Percentiles rank a stretch among this genome's conserved stretches.
These are phyloP conservation scores for Dissophora ornata DNA, from an alignment of 192 early-diverging fungal genomes.

Conservation along the genomic window DNA sequence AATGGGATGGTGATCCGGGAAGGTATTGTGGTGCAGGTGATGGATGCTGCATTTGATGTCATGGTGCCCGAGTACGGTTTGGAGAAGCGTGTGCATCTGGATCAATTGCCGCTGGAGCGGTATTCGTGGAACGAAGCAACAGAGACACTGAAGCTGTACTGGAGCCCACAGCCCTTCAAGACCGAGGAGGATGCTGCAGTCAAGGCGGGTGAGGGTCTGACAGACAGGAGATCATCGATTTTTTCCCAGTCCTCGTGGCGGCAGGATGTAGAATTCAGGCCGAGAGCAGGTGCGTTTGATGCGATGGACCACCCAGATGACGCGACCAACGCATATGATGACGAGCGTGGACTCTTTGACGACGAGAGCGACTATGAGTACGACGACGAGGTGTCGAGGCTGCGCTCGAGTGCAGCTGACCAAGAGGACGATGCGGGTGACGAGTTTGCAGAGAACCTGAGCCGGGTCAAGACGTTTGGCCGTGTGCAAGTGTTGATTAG, in stretches of 20 bases:
- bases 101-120: constrained; percentile 61
- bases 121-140: constrained; percentile 51
- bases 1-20: constrained; percentile 63
- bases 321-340: constrained; percentile 56
- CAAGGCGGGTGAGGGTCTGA: constrained; percentile 23
- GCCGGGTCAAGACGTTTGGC: constrained; percentile 58
- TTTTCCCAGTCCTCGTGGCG: not conserved
- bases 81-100: constrained; percentile 74
- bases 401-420: constrained; percentile 16
- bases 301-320: constrained; percentile 53
- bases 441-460: constrained; percentile 35
- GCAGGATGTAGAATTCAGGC: not conserved
- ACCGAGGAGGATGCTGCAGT: constrained; percentile 25
- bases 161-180: constrained; percentile 60
- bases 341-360: constrained; percentile 62
- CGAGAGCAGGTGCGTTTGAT: constrained; percentile 16
- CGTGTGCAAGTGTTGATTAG: constrained; percentile 60
- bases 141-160: constrained; percentile 58
- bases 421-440: constrained; percentile 44
- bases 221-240: constrained; percentile 14
- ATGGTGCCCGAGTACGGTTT: constrained; percentile 74
- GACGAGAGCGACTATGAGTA: constrained; percentile 62
- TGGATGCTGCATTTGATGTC: constrained; percentile 78
- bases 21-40: constrained; percentile 76
- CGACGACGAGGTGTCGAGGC: constrained; percentile 24